A percentile compares a stretch with the other conserved stretches of the same genome.
phyloP scores from a whole-genome alignment of 2,329 filamentous ascomycete species.

The Fragosphaeria purpurea region DNA sequence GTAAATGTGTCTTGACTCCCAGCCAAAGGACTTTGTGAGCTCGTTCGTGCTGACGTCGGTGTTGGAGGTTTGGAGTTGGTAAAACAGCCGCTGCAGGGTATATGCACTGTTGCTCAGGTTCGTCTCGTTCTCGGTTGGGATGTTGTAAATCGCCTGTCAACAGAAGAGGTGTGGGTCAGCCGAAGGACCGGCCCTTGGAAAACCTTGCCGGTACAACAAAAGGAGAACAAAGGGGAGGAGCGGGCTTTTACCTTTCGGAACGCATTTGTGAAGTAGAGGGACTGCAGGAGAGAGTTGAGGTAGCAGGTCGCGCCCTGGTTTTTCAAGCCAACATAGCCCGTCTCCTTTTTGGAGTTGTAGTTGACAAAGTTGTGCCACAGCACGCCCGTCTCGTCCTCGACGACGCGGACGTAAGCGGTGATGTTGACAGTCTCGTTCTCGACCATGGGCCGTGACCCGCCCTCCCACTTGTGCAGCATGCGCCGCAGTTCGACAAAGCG shows the following conservation, averaged over 20 bases:
- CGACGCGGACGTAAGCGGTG: constrained; percentile 70
- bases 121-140: constrained; percentile 80
- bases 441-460: constrained; percentile 56
- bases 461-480: constrained; percentile 69
- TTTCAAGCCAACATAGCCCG: constrained; percentile 89
- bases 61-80: constrained; percentile 80
- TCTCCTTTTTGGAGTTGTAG: constrained; percentile 99
- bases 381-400: constrained; percentile 81
- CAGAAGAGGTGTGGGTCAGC: no score
- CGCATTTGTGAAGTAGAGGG: constrained; percentile 77
- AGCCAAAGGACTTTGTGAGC: constrained; percentile 92
- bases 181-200: not conserved
- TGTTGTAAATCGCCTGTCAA: constrained; percentile 80
- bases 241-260: constrained; percentile 65
- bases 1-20: constrained; percentile 96
- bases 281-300: constrained; percentile 74
- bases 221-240: not conserved
- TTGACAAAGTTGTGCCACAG: constrained; percentile 87
- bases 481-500: constrained; percentile 80
- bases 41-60: constrained; percentile 82
- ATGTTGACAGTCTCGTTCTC: constrained; percentile 71
- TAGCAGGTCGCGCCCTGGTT: constrained; percentile 95
- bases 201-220: not conserved
- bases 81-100: constrained; percentile 87
- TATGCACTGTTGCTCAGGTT: constrained; percentile 83